These are phyloP conservation scores for Pseudopyricularia cyperi DNA, from an alignment of 2,329 filamentous ascomycete genomes.

Conservation along the genomic window DNA sequence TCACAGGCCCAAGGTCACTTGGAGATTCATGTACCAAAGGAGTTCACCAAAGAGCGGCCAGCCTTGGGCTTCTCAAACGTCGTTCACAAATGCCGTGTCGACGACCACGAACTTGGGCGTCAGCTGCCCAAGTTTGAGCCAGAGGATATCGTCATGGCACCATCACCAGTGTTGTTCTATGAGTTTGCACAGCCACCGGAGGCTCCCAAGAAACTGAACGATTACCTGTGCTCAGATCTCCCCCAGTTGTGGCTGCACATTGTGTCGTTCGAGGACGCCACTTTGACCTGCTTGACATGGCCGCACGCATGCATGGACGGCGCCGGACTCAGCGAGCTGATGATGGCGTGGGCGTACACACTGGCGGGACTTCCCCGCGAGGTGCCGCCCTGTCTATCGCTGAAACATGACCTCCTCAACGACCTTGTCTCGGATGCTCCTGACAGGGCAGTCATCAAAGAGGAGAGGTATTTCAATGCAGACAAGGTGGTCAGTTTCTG, in stretches of 20 bases:
- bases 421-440: not conserved
- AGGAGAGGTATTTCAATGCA: slow-evolving; percentile 1
- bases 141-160: not conserved
- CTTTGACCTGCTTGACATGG: slow-evolving; percentile 30
- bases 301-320: slow-evolving; percentile 35
- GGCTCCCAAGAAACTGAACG: slow-evolving; percentile 18
- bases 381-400: slow-evolving; percentile 21
- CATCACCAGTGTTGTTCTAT: slow-evolving; percentile 7
- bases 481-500: not conserved
- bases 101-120: slow-evolving; percentile 25
- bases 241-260: slow-evolving; percentile 35
- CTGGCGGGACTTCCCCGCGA: slow-evolving; percentile 27
- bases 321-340: slow-evolving; percentile 25
- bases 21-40: slow-evolving; percentile 18
- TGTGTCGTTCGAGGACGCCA: slow-evolving; percentile 33
- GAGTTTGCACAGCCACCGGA: slow-evolving; percentile 11
- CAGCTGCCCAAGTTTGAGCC: slow-evolving; percentile 19
- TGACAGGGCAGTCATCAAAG: not conserved
- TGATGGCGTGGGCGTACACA: slow-evolving; percentile 31
- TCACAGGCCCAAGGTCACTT: slow-evolving; percentile 11
- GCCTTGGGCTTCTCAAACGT: slow-evolving; percentile 26
- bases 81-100: slow-evolving; percentile 19
- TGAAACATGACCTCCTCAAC: slow-evolving; percentile 21
- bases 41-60: slow-evolving; percentile 18
- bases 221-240: slow-evolving; percentile 25